Evolutionary conservation across 2,329 filamentous ascomycete genomes (phyloP).

Genomic region (Sclerotinia minor): DNA sequence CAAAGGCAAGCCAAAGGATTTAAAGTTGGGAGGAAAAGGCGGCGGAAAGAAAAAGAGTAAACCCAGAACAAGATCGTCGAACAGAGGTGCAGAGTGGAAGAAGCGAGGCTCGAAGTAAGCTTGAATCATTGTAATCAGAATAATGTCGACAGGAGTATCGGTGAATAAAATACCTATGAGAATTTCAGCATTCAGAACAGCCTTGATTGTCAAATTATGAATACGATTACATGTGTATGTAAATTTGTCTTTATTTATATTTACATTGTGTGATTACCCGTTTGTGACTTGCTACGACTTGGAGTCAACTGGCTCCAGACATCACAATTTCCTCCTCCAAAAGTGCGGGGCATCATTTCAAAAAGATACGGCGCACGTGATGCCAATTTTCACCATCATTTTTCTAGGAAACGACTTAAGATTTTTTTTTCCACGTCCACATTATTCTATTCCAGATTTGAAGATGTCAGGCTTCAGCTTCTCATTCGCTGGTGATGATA

Average conservation of each 20-base stretch:
- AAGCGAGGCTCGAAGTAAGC: constrained; percentile 43
- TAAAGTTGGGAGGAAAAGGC: constrained; percentile 59
- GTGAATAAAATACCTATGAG: neutral
- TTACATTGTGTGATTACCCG: neutral
- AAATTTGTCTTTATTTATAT: neutral
- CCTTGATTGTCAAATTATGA: neutral
- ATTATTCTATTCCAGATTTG: neutral
- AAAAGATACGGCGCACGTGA: constrained; percentile 4
- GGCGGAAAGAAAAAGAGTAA: constrained; percentile 52
- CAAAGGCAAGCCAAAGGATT: constrained; percentile 62
- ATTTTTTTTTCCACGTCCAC: neutral
- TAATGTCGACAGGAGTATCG: constrained; percentile 2
- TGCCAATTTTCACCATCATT: constrained; percentile 13
- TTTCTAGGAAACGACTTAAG: neutral
- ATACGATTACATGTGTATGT: neutral
- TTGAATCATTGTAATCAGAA: constrained; percentile 14
- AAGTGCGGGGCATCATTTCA: constrained; percentile 11
- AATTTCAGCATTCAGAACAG: neutral
- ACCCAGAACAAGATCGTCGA: constrained; percentile 43
- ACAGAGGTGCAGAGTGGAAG: constrained; percentile 43
- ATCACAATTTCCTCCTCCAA: neutral
- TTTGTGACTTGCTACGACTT: neutral
- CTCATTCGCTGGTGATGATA: constrained; percentile 63
- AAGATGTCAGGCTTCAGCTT: constrained; percentile 45
- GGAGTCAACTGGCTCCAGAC: neutral